Evolutionary conservation across 2,329 filamentous ascomycete species (phyloP), one percentile per base, ranked within the genome.

Genomic region (Scedosporium apiospermum): DNA sequence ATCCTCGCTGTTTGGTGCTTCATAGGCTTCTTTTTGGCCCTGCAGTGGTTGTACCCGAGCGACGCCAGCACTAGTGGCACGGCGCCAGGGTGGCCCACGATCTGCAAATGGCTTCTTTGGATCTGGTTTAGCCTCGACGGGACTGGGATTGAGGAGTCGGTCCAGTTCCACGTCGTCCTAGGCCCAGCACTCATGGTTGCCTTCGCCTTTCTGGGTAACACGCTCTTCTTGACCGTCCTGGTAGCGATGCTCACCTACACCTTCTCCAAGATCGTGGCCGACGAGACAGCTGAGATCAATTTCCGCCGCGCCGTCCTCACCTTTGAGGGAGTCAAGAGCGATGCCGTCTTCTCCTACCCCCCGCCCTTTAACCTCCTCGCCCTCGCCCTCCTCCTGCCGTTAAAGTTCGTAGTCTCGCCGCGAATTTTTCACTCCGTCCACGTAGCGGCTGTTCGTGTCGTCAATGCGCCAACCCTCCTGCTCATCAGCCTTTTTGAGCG

Each of bases 361-460:
- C 90, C 91, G 0, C 91, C 91, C 0, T 91, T 95, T 75, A 96
- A 96, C 70, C 84, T 96, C 64, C 74, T 93, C 21, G 91, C 91
- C 18, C 79, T 95, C 34, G 76, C 90, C 64, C 71, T 92, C 30
- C 80, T 95, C 16, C 79, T 93, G 2, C 91, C 91, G 0, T 80
- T 95, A 64, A 93, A 91, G 68, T 89, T 90, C 68, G 68, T 90
- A n/a, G 79, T 91, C 41, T 86, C 85, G n/a, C 85, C 89, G 0
- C 86, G 91, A 55, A 93, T 90, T 89, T 95, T 95, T 71, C 91
- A 96, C 78, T 95, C 93, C 75, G 89, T 93, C 69, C 92, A 96
- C 70, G 90, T 96, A 63, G 84, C 86, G 63, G 83, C 84, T 7
- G 88, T 95, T 21, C 86, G 90, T 41, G 76, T 86, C 9, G 81